These are phyloP conservation scores for Pyrus hybrid DNA, from an alignment of 331 rosid species.

Conservation along the genomic window DNA sequence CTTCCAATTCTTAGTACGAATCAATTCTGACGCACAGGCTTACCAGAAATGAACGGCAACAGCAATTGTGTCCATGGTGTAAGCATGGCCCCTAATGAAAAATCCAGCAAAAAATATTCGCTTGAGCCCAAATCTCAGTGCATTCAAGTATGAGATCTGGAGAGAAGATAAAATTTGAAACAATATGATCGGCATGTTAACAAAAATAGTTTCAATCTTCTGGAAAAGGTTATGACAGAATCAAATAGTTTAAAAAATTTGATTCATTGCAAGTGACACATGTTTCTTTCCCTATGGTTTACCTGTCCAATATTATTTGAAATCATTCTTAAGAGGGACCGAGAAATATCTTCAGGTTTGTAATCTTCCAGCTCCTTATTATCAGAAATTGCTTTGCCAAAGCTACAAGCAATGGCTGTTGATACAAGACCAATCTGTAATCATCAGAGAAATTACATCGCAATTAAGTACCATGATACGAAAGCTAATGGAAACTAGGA, in stretches of 20 bases:
- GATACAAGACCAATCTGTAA: constrained; percentile 77
- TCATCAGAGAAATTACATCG: constrained; percentile 5
- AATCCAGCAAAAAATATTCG: constrained; percentile 92
- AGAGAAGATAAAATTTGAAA: neutral
- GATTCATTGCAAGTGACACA: constrained; percentile 6
- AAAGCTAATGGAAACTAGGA: neutral
- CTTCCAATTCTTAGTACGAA: neutral
- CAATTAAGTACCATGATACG: neutral
- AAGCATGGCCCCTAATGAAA: constrained; percentile 77
- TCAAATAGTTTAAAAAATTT: neutral
- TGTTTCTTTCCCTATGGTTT: constrained; percentile 9
- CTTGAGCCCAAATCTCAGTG: constrained; percentile 87
- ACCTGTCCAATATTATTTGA: constrained; percentile 97
- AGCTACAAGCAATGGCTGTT: constrained; percentile 90
- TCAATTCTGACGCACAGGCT: neutral
- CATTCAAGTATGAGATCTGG: constrained; percentile 84
- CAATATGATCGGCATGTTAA: neutral
- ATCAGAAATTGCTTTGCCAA: constrained; percentile 86
- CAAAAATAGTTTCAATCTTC: neutral
- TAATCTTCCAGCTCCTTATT: constrained; percentile 65
- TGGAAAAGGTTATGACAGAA: neutral
- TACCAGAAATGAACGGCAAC: constrained; percentile 95
- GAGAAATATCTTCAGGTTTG: constrained; percentile 80
- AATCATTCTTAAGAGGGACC: constrained; percentile 87
- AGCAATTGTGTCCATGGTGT: constrained; percentile 89